These are phyloP conservation scores for Mucor saturninus DNA, from an alignment of 371 early-diverging fungal species.

Conservation along the genomic window DNA sequence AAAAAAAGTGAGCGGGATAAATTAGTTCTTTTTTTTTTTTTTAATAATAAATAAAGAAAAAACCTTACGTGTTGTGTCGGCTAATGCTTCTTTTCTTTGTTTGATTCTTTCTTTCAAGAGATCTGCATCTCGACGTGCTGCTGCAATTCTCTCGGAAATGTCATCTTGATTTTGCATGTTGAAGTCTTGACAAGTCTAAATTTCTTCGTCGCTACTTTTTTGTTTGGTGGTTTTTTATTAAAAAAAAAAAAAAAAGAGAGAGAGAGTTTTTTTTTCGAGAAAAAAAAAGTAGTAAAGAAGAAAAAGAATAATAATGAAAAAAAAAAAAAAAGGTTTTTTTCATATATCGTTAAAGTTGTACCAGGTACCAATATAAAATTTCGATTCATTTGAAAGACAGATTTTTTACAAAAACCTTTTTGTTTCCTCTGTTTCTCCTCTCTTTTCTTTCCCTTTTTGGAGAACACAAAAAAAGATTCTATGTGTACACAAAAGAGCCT, in stretches of 20 bases:
- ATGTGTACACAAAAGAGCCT: no score
- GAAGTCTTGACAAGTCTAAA: neutral
- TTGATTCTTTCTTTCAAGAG: slow-evolving; percentile 93
- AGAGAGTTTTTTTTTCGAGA: neutral
- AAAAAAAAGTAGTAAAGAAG: neutral
- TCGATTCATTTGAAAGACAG: neutral
- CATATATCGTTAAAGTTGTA: neutral
- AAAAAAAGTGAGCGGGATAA: slow-evolving; percentile 9
- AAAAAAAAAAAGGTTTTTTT: neutral
- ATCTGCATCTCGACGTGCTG: slow-evolving; percentile 95
- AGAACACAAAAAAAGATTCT: no score
- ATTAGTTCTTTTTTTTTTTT: neutral
- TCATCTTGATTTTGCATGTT: slow-evolving; percentile 48
- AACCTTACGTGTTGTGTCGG: slow-evolving; percentile 89
- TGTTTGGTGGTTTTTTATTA: neutral
- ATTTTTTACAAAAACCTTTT: neutral
- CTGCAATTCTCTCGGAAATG: slow-evolving; percentile 87
- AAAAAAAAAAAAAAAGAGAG: no score
- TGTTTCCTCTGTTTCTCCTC: no score
- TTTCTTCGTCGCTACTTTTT: neutral
- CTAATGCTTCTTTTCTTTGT: slow-evolving; percentile 86
- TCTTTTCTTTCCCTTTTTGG: no score
- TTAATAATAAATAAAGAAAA: slow-evolving; percentile 1
- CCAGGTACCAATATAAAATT: slow-evolving; percentile 8
- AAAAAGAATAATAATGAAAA: neutral